Percentiles rank a stretch among this genome's conserved stretches.
Conservation (phyloP, 164 flowering plant genomes). For the Cinnamomum micranthum region DNA sequence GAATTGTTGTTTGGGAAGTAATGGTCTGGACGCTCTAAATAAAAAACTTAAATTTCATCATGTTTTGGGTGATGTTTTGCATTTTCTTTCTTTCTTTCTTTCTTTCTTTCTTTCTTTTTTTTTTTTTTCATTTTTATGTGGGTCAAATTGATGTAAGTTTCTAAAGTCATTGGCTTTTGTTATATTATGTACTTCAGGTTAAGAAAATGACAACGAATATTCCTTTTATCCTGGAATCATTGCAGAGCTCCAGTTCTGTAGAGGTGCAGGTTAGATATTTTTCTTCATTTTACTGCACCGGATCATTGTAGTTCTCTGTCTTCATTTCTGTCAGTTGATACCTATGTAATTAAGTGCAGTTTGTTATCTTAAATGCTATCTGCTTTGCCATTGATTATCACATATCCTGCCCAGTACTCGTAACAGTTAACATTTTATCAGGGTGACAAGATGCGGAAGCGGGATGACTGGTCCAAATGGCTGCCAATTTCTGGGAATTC, state of each 20-base stretch:
- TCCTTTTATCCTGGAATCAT: conserved; percentile 67
- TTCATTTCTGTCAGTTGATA: neutral
- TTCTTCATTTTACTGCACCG: neutral
- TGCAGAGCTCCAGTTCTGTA: conserved; percentile 51
- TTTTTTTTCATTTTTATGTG: neutral
- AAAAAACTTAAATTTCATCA: no score
- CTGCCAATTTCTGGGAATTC: conserved; percentile 25
- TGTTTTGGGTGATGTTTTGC: no score
- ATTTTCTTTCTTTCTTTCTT: no score
- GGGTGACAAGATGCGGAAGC: conserved; percentile 74
- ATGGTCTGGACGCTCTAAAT: no score
- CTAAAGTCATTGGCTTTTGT: neutral
- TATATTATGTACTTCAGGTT: conserved; percentile 38
- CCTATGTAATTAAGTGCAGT: neutral
- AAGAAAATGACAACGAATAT: conserved; percentile 71
- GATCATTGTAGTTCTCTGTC: neutral
- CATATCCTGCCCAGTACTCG: neutral
- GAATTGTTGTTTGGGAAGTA: no score
- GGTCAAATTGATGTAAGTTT: neutral
- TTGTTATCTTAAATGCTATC: neutral
- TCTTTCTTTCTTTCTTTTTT: no score
- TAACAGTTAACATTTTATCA: conserved; percentile 21
- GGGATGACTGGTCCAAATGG: conserved; percentile 79
- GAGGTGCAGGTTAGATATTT: conserved; percentile 71
- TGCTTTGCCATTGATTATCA: neutral